These are phyloP conservation scores for Penicillium sp. DNA, from an alignment of 2,329 filamentous ascomycete species.

Conservation along the genomic window DNA sequence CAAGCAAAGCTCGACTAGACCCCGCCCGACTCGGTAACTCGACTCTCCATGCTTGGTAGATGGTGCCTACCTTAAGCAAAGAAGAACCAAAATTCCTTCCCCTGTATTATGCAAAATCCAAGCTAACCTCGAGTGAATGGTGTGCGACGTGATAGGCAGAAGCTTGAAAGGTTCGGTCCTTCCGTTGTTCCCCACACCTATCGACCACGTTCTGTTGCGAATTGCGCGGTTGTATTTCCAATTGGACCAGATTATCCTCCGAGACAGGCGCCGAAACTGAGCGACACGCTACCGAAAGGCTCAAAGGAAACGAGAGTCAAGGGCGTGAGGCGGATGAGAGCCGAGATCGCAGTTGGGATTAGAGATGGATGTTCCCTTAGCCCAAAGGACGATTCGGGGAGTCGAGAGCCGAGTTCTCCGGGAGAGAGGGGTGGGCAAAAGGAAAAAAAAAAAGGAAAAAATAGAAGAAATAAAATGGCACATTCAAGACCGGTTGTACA, in stretches of 20 bases:
- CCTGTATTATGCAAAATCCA: constrained; percentile 1
- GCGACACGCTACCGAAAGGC: not conserved
- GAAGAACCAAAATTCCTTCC: constrained; percentile 1
- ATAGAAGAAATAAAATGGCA: constrained; percentile 4
- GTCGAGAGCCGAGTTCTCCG: constrained; percentile 2
- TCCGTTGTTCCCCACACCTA: constrained; percentile 23
- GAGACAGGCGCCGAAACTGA: constrained; percentile 11
- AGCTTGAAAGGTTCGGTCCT: constrained; percentile 14
- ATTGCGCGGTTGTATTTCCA: constrained; percentile 21
- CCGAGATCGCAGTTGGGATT: not conserved
- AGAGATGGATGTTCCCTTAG: not conserved
- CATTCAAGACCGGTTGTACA: not conserved
- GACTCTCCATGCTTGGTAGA: not conserved
- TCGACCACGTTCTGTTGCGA: constrained; percentile 22
- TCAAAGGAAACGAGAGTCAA: not conserved
- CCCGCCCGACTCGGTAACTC: not conserved
- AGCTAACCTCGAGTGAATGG: not conserved
- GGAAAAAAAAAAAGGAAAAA: not conserved
- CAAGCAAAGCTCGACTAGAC: constrained; percentile 9
- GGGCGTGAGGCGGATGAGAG: not conserved
- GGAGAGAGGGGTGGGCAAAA: not conserved
- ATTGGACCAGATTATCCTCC: constrained; percentile 22
- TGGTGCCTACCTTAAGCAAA: constrained; percentile 3
- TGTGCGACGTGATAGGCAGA: constrained; percentile 6
- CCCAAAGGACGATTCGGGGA: not conserved